phyloP scores from a whole-genome alignment of 768 basidiomycete species.

The Tylopilus balloui region DNA sequence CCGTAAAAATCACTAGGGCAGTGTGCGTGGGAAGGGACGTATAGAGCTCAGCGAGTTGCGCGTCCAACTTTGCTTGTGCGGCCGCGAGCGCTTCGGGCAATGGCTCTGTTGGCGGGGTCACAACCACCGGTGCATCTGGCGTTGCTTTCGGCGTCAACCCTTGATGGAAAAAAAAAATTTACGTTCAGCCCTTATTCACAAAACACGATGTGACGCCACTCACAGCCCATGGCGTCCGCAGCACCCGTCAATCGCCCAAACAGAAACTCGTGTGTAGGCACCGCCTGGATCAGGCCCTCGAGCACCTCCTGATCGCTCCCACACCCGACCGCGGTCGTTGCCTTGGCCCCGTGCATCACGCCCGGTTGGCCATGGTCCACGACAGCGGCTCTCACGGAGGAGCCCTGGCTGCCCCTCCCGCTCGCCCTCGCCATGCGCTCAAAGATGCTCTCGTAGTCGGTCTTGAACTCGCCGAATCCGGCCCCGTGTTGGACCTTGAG shows the following conservation, averaged over 20 bases:
- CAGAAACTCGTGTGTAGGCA: conserved; percentile 68
- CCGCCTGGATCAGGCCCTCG: conserved; percentile 55
- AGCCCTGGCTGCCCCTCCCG: background rate
- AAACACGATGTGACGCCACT: conserved; percentile 24
- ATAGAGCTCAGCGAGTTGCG: conserved; percentile 58
- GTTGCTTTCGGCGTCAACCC: conserved; percentile 59
- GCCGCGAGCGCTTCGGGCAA: conserved; percentile 33
- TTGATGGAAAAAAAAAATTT: conserved; percentile 24
- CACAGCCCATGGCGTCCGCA: conserved; percentile 80
- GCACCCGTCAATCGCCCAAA: conserved; percentile 83
- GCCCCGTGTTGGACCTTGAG: conserved; percentile 72
- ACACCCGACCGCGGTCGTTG: conserved; percentile 72
- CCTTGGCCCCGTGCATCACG: conserved; percentile 82
- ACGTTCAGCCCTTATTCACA: background rate
- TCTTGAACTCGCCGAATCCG: conserved; percentile 82
- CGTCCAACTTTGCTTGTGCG: conserved; percentile 52
- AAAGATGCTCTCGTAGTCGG: conserved; percentile 74
- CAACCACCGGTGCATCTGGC: conserved; percentile 30
- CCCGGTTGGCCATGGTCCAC: conserved; percentile 13
- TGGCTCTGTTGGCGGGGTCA: conserved; percentile 28
- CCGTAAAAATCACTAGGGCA: conserved; percentile 80
- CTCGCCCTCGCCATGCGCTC: conserved; percentile 64
- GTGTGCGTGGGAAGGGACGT: conserved; percentile 70
- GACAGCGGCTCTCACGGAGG: background rate
- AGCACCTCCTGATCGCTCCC: conserved; percentile 74